Percentiles rank a stretch among this genome's conserved stretches.
phyloP scores from a whole-genome alignment of 2,329 filamentous ascomycete genomes.

The Xylariaceae sp. region DNA sequence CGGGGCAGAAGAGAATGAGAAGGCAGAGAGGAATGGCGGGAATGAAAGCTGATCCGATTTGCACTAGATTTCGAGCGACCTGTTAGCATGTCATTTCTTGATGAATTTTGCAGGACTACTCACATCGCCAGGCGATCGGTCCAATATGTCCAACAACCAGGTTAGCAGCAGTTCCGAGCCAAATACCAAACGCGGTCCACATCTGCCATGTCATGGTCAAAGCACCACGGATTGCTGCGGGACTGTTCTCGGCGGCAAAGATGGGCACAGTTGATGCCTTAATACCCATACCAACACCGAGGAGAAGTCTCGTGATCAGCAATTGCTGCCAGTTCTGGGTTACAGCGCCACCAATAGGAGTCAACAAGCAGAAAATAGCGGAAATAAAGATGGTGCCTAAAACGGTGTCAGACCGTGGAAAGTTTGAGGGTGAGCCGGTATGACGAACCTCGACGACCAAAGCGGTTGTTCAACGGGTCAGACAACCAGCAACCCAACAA shows the following conservation, averaged over 20 bases:
- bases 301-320: conserved; percentile 58
- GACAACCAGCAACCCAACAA: conserved; percentile 52
- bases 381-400: conserved; percentile 67
- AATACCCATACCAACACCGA: conserved; percentile 72
- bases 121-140: conserved; percentile 27
- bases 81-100: neutral
- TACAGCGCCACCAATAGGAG: conserved; percentile 33
- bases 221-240: conserved; percentile 64
- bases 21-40: conserved; percentile 51
- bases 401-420: conserved; percentile 36
- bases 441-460: conserved; percentile 48
- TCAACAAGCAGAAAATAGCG: conserved; percentile 63
- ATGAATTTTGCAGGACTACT: conserved; percentile 3
- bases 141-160: conserved; percentile 44
- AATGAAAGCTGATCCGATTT: conserved; percentile 50
- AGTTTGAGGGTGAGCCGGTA: neutral
- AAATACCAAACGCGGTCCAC: conserved; percentile 57
- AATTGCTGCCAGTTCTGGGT: conserved; percentile 50
- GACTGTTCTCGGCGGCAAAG: conserved; percentile 69
- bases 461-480: conserved; percentile 54
- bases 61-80: conserved; percentile 9
- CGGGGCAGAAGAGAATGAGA: conserved; percentile 61
- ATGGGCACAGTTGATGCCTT: conserved; percentile 68
- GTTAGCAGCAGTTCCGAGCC: conserved; percentile 57
- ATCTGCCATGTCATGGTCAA: conserved; percentile 81